phyloP scores from a whole-genome alignment of 2,329 filamentous ascomycete genomes.

The Botrytis aclada region DNA sequence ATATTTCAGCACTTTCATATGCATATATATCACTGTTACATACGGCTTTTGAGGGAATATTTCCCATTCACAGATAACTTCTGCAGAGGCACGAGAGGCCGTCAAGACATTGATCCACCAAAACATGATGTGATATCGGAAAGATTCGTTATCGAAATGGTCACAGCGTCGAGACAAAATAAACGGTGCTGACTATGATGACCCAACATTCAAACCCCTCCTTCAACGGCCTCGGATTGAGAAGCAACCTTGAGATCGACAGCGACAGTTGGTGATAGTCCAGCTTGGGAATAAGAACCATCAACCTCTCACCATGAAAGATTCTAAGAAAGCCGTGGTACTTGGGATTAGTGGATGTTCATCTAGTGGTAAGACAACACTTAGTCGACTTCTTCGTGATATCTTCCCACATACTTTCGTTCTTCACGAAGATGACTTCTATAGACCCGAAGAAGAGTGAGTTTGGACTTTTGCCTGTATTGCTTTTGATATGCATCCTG shows the following conservation, averaged over 20 bases:
- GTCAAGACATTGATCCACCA: neutral
- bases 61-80: neutral
- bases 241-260: neutral
- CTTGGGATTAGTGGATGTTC: constrained; percentile 87
- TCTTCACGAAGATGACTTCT: constrained; percentile 96
- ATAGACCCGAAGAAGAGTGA: constrained; percentile 72
- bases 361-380: constrained; percentile 91
- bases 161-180: neutral
- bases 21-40: neutral
- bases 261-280: neutral
- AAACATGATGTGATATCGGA: constrained; percentile 6
- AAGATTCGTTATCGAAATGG: constrained; percentile 3
- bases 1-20: neutral
- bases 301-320: constrained; percentile 14
- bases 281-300: neutral
- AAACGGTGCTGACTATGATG: neutral
- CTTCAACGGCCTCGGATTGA: neutral
- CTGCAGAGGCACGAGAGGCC: neutral
- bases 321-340: constrained; percentile 47
- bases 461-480: constrained; percentile 31
- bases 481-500: neutral
- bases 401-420: constrained; percentile 78
- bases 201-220: neutral
- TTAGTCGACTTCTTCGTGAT: constrained; percentile 78
- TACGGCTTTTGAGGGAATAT: neutral